Evolutionary conservation across 768 basidiomycete genomes (phyloP).

Genomic region (Auriculariales sp.): DNA sequence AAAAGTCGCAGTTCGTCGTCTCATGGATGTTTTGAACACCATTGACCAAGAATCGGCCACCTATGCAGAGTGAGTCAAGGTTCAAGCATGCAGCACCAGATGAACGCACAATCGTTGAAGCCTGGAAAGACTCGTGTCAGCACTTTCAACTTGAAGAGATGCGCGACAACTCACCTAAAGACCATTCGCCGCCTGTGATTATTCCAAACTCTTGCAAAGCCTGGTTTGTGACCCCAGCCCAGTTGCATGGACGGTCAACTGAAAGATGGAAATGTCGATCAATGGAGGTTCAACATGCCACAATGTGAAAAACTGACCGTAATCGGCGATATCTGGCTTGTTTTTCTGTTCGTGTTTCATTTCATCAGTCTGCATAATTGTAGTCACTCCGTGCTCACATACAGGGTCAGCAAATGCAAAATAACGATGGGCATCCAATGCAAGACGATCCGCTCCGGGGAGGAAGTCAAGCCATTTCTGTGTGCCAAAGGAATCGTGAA

Average conservation of each 20-base stretch:
- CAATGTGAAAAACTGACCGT: too few relatives aligned
- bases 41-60: not conserved
- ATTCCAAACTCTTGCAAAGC: constrained; percentile 40
- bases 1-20: not conserved
- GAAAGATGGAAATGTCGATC: too few relatives aligned
- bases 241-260: not conserved
- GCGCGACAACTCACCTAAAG: too few relatives aligned
- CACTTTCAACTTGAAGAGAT: too few relatives aligned
- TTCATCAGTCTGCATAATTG: too few relatives aligned
- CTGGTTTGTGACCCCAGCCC: not conserved
- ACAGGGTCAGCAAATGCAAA: too few relatives aligned
- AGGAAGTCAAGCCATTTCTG: constrained; percentile 56
- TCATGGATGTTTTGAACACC: not conserved
- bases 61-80: not conserved
- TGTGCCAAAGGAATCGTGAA: constrained; percentile 80
- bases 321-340: not conserved
- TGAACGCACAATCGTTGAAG: constrained; percentile 7
- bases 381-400: too few relatives aligned
- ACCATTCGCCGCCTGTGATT: constrained; percentile 64
- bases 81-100: not conserved
- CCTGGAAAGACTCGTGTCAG: too few relatives aligned
- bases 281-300: too few relatives aligned
- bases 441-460: constrained; percentile 64
- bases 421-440: constrained; percentile 81
- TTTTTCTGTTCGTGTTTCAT: constrained; percentile 24